Conservation (phyloP, 106 monocot genomes). For the Phalaenopsis aphrodite region DNA sequence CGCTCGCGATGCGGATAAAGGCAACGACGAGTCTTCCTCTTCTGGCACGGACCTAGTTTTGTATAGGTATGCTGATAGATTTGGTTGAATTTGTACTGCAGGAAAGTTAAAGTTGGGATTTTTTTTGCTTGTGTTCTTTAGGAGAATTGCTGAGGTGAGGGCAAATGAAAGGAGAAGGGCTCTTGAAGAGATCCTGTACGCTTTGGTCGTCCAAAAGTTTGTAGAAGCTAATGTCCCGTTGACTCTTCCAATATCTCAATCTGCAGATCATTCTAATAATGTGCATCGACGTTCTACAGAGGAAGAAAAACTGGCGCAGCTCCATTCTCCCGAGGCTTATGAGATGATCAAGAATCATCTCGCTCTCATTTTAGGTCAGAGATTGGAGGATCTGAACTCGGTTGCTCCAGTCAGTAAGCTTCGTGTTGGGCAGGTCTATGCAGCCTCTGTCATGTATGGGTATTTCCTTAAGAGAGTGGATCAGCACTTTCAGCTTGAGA, state of each 20-base stretch:
- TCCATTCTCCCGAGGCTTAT: conserved; percentile 78
- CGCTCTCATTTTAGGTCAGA: conserved; percentile 57
- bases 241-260: conserved; percentile 42
- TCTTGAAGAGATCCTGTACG: conserved; percentile 78
- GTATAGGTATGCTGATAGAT: conserved; percentile 28
- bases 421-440: conserved; percentile 81
- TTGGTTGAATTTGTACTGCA: background rate
- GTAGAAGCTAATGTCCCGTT: conserved; percentile 72
- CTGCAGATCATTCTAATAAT: conserved; percentile 27
- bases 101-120: background rate
- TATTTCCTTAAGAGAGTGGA: conserved; percentile 94
- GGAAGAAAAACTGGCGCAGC: conserved; percentile 47
- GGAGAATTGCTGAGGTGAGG: conserved; percentile 87
- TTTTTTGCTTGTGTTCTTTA: conserved; percentile 8
- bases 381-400: conserved; percentile 28
- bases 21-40: conserved; percentile 38
- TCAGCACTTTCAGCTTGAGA: conserved; percentile 80
- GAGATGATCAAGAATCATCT: conserved; percentile 90
- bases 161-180: conserved; percentile 77
- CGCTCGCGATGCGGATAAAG: conserved; percentile 51
- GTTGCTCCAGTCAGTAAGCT: conserved; percentile 71
- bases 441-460: conserved; percentile 91
- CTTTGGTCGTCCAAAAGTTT: conserved; percentile 80
- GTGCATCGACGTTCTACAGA: conserved; percentile 36
- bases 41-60: conserved; percentile 57